Evolutionary conservation across 306 rosid species (phyloP), one percentile per base, ranked within the genome.

Genomic region (Dalbergia cochinchinensis): DNA sequence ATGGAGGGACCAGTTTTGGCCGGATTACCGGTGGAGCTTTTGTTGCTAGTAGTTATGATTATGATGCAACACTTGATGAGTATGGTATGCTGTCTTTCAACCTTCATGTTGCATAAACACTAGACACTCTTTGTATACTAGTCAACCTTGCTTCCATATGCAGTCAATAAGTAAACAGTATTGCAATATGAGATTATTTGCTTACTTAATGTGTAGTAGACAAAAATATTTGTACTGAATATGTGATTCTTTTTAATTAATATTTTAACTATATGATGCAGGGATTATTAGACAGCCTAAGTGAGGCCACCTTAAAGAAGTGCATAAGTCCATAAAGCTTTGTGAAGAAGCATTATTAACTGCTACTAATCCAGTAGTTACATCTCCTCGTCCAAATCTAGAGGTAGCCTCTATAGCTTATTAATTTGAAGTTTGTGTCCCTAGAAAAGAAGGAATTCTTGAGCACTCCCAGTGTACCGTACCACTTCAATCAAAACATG

Each of bases 1-100:
- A 95, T 66, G 99, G 99, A 34, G 99, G 99, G 47, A 95, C 98
- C 53, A 95, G 91, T 86, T 95, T 93, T 86, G 99, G 87, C 35
- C 85, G 94, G 64, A 83, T 82, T 68, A 9, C 87, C 41, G 98
- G 98, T 37, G 99, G 99, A 74, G 97, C 99, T 63, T 93, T 93
- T 76, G 81, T 95, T 81, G 26, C 99, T 37, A 93, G 96, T 31
- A 93, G 93, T 78, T 95, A 95, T 85, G 99, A 95, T 80, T 95
- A 93, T 76, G 99, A 95, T 83, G 96, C 99, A 34, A 98, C 98
- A 16, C 77, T 95, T 26, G 99, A 95, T 78, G 98, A 95, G 82
- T 95, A 91, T 70, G 99, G 99, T 95, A 90, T 84, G 97, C 37
- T 37, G 2, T 76, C 45, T 65, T 44, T 69, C 71, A 35, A 61